phyloP scores from a whole-genome alignment of 495 filamentous ascomycete species.

The Aspergillus panamensis region DNA sequence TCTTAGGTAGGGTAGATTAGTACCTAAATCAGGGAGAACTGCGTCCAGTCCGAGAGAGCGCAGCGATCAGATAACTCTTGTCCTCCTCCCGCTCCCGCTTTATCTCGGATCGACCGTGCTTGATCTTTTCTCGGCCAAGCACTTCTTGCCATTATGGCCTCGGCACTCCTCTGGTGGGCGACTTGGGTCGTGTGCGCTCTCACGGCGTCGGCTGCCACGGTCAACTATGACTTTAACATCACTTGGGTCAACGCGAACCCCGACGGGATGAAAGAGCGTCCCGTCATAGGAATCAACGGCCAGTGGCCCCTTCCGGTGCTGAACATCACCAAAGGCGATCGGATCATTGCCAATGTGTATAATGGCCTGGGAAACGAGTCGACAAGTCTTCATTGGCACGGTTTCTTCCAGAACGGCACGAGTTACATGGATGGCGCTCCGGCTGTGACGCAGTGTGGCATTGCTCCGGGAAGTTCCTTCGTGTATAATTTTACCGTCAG shows the following conservation, averaged over 20 bases:
- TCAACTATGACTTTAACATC: slow-evolving; percentile 70
- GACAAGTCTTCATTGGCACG: slow-evolving; percentile 72
- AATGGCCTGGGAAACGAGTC: slow-evolving; percentile 65
- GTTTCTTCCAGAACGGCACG: slow-evolving; percentile 62
- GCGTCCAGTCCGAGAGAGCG: neutral
- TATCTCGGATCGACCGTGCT: neutral
- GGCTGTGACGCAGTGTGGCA: slow-evolving; percentile 60
- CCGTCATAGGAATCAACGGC: slow-evolving; percentile 70
- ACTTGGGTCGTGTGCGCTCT: neutral
- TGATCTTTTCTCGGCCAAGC: neutral
- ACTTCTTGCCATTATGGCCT: neutral
- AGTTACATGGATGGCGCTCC: slow-evolving; percentile 65
- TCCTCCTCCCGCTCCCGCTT: neutral
- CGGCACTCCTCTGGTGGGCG: neutral
- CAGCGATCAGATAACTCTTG: neutral
- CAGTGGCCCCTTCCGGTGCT: slow-evolving; percentile 67
- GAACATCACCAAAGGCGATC: slow-evolving; percentile 60
- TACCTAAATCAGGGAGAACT: too few species aligned
- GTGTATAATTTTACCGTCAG: slow-evolving; percentile 69
- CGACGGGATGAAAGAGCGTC: slow-evolving; percentile 59
- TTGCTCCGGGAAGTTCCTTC: slow-evolving; percentile 56
- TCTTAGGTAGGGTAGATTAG: too few species aligned
- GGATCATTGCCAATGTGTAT: slow-evolving; percentile 60
- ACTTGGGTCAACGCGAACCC: slow-evolving; percentile 72
- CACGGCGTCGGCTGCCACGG: slow-evolving; percentile 38